These are phyloP conservation scores for Exophiala mesophila DNA, from an alignment of 2,329 filamentous ascomycete genomes.

Conservation along the genomic window DNA sequence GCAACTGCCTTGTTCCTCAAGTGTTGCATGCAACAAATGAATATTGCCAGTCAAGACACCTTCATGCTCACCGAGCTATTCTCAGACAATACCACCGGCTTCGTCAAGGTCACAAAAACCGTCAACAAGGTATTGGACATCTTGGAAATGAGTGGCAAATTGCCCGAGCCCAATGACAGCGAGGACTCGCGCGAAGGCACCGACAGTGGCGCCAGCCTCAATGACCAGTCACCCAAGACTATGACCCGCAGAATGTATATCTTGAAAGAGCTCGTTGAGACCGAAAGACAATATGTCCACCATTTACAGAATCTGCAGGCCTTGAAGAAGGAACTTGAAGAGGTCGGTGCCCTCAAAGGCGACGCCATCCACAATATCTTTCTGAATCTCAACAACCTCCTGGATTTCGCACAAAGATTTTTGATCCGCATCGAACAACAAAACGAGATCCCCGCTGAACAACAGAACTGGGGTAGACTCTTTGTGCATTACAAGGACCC, in stretches of 20 bases:
- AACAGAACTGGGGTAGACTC: slow-evolving; percentile 91
- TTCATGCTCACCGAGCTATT: slow-evolving; percentile 91
- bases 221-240: slow-evolving; percentile 35
- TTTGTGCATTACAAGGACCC: slow-evolving; percentile 80
- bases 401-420: slow-evolving; percentile 93
- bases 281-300: slow-evolving; percentile 95
- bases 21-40: slow-evolving; percentile 77
- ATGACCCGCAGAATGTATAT: slow-evolving; percentile 79
- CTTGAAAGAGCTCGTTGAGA: slow-evolving; percentile 84
- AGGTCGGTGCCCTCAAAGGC: slow-evolving; percentile 79
- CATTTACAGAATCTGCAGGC: slow-evolving; percentile 92
- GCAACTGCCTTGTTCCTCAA: slow-evolving; percentile 90
- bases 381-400: slow-evolving; percentile 86
- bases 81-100: slow-evolving; percentile 91
- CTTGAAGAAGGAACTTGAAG: slow-evolving; percentile 82
- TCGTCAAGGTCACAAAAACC: slow-evolving; percentile 85
- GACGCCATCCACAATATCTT: slow-evolving; percentile 94
- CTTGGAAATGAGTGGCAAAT: slow-evolving; percentile 69
- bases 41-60: slow-evolving; percentile 73
- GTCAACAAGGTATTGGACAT: slow-evolving; percentile 89
- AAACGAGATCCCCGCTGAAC: slow-evolving; percentile 69
- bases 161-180: slow-evolving; percentile 52
- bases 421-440: slow-evolving; percentile 94
- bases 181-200: slow-evolving; percentile 37
- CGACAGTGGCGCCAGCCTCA: slow-evolving; percentile 37